These are phyloP conservation scores for Dichotomocladium elegans DNA, from an alignment of 371 early-diverging fungal genomes.

Conservation along the genomic window DNA sequence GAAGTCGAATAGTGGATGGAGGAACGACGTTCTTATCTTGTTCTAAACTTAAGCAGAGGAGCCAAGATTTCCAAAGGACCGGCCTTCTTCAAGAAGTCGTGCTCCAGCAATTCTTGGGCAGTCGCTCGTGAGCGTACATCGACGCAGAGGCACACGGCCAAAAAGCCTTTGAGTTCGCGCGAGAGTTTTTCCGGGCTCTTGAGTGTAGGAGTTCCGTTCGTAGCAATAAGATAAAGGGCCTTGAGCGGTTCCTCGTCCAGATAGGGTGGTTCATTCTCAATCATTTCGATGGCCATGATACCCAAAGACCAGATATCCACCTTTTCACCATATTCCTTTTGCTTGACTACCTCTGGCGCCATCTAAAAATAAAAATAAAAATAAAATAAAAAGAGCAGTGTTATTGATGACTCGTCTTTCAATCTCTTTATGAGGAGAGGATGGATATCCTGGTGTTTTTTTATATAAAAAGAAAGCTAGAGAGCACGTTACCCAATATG, in stretches of 20 bases:
- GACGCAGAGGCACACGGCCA: conserved; percentile 86
- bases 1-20: not conserved
- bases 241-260: conserved; percentile 91
- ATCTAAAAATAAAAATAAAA: too few relatives aligned
- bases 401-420: not conserved
- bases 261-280: conserved; percentile 97
- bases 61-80: conserved; percentile 49
- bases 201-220: conserved; percentile 94
- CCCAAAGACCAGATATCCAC: conserved; percentile 94
- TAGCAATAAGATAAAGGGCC: conserved; percentile 94
- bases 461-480: not conserved
- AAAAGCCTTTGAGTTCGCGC: conserved; percentile 78
- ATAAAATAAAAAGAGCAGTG: too few relatives aligned
- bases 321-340: conserved; percentile 84
- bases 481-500: conserved; percentile 62
- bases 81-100: conserved; percentile 70
- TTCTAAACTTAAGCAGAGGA: conserved; percentile 52
- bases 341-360: conserved; percentile 92
- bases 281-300: conserved; percentile 97
- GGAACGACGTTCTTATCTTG: conserved; percentile 14
- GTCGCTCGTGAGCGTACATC: conserved; percentile 84
- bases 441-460: not conserved
- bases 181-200: conserved; percentile 83
- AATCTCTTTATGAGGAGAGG: not conserved
- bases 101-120: conserved; percentile 77